Conservation (phyloP, 73 alveolate species). For the Loxodes magnus region DNA sequence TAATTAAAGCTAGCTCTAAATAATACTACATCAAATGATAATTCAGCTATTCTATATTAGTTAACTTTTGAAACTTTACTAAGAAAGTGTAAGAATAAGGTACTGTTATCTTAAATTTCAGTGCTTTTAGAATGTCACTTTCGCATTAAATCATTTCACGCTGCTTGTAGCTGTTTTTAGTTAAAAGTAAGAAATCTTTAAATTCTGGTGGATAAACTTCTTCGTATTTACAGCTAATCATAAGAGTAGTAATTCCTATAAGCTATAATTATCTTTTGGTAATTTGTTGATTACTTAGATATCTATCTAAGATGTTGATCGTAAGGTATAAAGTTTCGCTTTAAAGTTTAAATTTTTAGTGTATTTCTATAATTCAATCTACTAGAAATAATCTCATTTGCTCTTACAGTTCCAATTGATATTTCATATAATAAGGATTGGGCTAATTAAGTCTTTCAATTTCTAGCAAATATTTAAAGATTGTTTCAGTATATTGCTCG, state of each 20-base stretch:
- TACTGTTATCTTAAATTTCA: constrained; percentile 50
- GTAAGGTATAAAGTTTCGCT: constrained; percentile 89
- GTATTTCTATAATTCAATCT: constrained; percentile 88
- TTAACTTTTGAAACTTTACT: constrained; percentile 22
- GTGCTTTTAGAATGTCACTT: constrained; percentile 30
- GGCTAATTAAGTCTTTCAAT: no score
- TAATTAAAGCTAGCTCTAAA: constrained; percentile 69
- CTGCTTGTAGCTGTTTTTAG: constrained; percentile 52
- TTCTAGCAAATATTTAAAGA: no score
- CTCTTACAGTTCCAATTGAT: no score
- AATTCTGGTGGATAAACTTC: constrained; percentile 83
- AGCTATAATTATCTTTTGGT: constrained; percentile 49
- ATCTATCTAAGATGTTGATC: constrained; percentile 70
- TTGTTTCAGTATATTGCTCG: no score
- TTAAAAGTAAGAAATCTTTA: constrained; percentile 42
- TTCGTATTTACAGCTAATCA: constrained; percentile 70
- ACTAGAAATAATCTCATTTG: constrained; percentile 50
- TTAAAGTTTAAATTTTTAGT: constrained; percentile 69
- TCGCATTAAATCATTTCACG: constrained; percentile 55
- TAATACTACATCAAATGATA: constrained; percentile 43
- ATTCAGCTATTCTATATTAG: not conserved
- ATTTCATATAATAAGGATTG: no score
- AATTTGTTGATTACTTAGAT: constrained; percentile 37
- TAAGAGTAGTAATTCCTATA: constrained; percentile 61
- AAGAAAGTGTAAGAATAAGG: constrained; percentile 48